phyloP scores from a whole-genome alignment of 805 yeast genomes.

The Brettanomyces sp. region DNA sequence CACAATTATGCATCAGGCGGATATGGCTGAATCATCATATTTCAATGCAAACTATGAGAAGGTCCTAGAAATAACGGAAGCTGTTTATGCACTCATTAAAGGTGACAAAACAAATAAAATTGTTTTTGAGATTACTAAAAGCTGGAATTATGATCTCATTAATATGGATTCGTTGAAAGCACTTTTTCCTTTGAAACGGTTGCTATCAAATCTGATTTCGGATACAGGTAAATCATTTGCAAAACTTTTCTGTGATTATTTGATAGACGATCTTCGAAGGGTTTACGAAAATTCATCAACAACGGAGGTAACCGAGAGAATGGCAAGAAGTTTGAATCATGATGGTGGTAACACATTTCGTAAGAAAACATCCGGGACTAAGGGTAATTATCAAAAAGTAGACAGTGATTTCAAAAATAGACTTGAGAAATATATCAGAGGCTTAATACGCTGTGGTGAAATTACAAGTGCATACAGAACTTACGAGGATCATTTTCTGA shows the following conservation, averaged over 20 bases:
- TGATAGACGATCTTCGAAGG: slow-evolving; percentile 51
- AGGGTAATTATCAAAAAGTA: not conserved
- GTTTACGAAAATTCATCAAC: slow-evolving; percentile 43
- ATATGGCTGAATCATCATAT: slow-evolving; percentile 39
- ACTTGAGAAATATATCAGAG: slow-evolving; percentile 41
- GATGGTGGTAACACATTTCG: slow-evolving; percentile 1
- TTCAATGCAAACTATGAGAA: slow-evolving; percentile 36
- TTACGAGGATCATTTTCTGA: slow-evolving; percentile 60
- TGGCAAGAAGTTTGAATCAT: slow-evolving; percentile 18
- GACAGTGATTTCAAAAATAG: slow-evolving; percentile 25
- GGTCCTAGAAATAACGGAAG: slow-evolving; percentile 49
- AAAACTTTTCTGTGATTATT: slow-evolving; percentile 41
- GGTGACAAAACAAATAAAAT: slow-evolving; percentile 34
- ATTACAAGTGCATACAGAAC: slow-evolving; percentile 49
- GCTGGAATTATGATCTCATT: slow-evolving; percentile 37
- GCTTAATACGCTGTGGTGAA: slow-evolving; percentile 54
- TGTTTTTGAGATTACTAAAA: slow-evolving; percentile 21
- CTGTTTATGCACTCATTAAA: slow-evolving; percentile 46
- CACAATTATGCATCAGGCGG: slow-evolving; percentile 34
- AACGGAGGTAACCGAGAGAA: slow-evolving; percentile 42
- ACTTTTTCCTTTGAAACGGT: slow-evolving; percentile 38
- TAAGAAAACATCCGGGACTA: not conserved
- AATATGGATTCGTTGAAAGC: slow-evolving; percentile 42
- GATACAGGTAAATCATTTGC: slow-evolving; percentile 65
- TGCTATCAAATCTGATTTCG: slow-evolving; percentile 44